phyloP scores from a whole-genome alignment of 441 rosid genomes.

The Iberis amara region DNA sequence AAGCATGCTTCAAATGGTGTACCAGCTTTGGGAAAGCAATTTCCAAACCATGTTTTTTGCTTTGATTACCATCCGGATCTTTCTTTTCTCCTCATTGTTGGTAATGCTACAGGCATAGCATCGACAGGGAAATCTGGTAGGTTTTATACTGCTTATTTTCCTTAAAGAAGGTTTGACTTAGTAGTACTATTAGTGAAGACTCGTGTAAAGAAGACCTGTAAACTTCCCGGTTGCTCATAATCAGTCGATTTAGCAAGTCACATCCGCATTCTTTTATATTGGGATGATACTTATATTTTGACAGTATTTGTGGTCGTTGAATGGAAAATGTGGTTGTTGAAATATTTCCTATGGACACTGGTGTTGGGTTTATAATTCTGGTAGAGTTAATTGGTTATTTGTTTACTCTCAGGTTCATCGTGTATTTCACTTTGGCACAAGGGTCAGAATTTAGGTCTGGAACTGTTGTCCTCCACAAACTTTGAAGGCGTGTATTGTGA shows the following conservation, averaged over 20 bases:
- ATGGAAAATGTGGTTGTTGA: conserved; percentile 10
- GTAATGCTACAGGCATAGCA: conserved; percentile 42
- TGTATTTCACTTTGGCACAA: conserved; percentile 69
- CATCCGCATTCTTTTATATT: not conserved
- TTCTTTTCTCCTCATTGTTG: conserved; percentile 59
- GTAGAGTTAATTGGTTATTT: conserved; percentile 20
- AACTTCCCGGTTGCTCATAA: conserved; percentile 1
- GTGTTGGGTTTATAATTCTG: conserved; percentile 4
- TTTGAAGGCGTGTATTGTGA: conserved; percentile 59
- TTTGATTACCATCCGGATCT: conserved; percentile 59
- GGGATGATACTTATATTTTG: not conserved
- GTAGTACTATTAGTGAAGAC: conserved; percentile 3
- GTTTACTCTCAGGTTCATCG: conserved; percentile 49
- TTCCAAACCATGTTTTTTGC: conserved; percentile 68
- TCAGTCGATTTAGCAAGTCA: conserved; percentile 1
- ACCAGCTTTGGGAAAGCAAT: conserved; percentile 43
- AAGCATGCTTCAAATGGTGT: conserved; percentile 33
- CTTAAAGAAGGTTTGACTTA: conserved; percentile 13
- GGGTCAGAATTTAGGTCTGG: conserved; percentile 42
- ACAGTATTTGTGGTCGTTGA: conserved; percentile 7
- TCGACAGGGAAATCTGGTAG: conserved; percentile 55
- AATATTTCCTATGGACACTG: conserved; percentile 7
- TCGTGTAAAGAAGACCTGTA: conserved; percentile 13
- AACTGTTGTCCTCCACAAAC: conserved; percentile 48
- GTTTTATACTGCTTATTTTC: conserved; percentile 28